A percentile compares a stretch with the other conserved stretches of the same genome.
These are phyloP conservation scores for Epichloe glyceriae DNA, from an alignment of 2,329 filamentous ascomycete species.

Conservation along the genomic window DNA sequence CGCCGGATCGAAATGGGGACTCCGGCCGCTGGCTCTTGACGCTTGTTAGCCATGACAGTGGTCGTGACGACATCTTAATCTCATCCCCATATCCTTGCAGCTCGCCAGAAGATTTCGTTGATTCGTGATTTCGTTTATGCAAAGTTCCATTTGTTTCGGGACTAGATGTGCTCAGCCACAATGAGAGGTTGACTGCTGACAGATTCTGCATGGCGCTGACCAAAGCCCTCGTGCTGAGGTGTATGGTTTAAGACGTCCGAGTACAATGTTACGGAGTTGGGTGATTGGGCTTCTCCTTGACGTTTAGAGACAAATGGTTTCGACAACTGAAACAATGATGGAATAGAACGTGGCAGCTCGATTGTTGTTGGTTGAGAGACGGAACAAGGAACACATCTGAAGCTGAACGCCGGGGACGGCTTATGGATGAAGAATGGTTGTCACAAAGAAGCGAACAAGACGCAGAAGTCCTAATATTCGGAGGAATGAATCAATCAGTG, in stretches of 20 bases:
- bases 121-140: neutral
- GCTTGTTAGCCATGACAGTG: conserved; percentile 12
- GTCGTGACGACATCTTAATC: neutral
- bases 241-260: neutral
- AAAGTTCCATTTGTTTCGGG: neutral
- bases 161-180: neutral
- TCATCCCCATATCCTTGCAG: neutral
- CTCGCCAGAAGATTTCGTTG: neutral
- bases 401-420: neutral
- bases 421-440: neutral
- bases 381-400: neutral
- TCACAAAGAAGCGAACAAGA: neutral
- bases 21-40: conserved; percentile 9
- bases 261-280: neutral
- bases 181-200: neutral
- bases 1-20: conserved; percentile 20
- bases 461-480: no score
- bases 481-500: no score
- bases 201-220: neutral
- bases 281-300: no score
- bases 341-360: neutral
- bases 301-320: no score
- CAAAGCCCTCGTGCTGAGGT: neutral
- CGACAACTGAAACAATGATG: neutral
- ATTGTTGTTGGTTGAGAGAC: neutral